Percentiles rank a stretch among this genome's conserved stretches.
These are phyloP conservation scores for Plasmodium vivax DNA, from an alignment of 169 alveolate species.

Conservation along the genomic window DNA sequence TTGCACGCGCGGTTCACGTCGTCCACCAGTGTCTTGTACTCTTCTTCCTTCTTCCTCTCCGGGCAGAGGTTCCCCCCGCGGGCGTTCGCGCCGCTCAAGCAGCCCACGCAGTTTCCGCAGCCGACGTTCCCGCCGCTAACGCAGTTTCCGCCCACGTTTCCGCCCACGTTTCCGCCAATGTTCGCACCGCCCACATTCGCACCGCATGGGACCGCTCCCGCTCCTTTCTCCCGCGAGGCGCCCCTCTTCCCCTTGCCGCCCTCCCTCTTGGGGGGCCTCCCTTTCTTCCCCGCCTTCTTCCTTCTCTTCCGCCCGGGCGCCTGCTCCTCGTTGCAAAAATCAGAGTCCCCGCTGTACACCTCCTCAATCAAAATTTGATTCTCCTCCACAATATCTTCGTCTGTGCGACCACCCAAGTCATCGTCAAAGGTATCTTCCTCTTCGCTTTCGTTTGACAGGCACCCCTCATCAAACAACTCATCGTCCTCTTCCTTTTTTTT, in stretches of 20 bases:
- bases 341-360: conserved; percentile 57
- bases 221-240: background rate
- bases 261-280: background rate
- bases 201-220: background rate
- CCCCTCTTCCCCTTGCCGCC: background rate
- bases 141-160: too few relatives aligned
- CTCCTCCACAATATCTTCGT: conserved; percentile 74
- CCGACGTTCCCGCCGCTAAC: background rate
- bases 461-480: conserved; percentile 28
- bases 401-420: background rate
- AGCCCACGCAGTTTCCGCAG: background rate
- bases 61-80: too few relatives aligned
- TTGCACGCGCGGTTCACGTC: background rate
- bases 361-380: conserved; percentile 42
- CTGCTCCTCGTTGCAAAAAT: conserved; percentile 10
- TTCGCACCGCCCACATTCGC: too few relatives aligned
- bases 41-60: conserved; percentile 11
- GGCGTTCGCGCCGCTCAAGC: too few relatives aligned
- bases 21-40: background rate
- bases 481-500: conserved; percentile 29
- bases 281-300: conserved; percentile 3
- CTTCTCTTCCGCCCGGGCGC: conserved; percentile 9
- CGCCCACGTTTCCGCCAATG: too few relatives aligned
- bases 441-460: conserved; percentile 34
- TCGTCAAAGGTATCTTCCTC: conserved; percentile 2